phyloP scores from a whole-genome alignment of 495 filamentous ascomycete species.

The Penicillium alfredii region DNA sequence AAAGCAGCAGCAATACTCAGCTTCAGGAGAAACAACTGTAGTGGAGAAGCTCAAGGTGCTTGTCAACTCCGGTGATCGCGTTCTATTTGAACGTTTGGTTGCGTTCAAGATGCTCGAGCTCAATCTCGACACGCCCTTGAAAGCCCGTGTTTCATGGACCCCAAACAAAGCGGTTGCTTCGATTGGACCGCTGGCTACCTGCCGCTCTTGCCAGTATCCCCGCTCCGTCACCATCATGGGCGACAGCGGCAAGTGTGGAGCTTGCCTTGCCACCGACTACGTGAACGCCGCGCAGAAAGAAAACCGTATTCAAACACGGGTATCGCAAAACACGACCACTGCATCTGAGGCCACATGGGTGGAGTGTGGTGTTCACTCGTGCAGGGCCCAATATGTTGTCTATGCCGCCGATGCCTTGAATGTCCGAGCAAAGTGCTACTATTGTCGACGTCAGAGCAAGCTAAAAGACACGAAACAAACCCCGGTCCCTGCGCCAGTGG shows the following conservation, averaged over 20 bases:
- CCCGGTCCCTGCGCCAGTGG: slow-evolving; percentile 20
- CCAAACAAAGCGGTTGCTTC: slow-evolving; percentile 32
- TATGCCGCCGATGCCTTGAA: slow-evolving; percentile 31
- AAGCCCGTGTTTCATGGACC: slow-evolving; percentile 32
- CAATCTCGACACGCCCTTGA: slow-evolving; percentile 34
- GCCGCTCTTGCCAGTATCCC: slow-evolving; percentile 34
- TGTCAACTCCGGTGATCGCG: slow-evolving; percentile 24
- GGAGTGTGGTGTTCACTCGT: slow-evolving; percentile 32
- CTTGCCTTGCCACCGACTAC: slow-evolving; percentile 20
- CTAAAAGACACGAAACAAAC: too few relatives aligned
- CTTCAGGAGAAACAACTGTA: not conserved
- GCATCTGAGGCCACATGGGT: slow-evolving; percentile 31
- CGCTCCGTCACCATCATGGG: slow-evolving; percentile 44
- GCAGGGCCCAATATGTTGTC: slow-evolving; percentile 43
- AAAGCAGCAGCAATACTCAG: slow-evolving; percentile 3
- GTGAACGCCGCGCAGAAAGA: slow-evolving; percentile 6
- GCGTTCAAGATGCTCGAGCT: slow-evolving; percentile 42
- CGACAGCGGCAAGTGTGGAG: slow-evolving; percentile 27
- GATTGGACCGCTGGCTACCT: slow-evolving; percentile 33
- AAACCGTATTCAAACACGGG: slow-evolving; percentile 9
- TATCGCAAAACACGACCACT: slow-evolving; percentile 21
- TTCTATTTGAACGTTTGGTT: slow-evolving; percentile 37
- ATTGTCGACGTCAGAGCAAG: too few relatives aligned
- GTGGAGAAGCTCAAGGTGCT: slow-evolving; percentile 7
- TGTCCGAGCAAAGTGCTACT: slow-evolving; percentile 41